A percentile compares a stretch with the other conserved stretches of the same genome.
Conservation (phyloP, 139 green algal genomes). For the Volvox africanus region DNA sequence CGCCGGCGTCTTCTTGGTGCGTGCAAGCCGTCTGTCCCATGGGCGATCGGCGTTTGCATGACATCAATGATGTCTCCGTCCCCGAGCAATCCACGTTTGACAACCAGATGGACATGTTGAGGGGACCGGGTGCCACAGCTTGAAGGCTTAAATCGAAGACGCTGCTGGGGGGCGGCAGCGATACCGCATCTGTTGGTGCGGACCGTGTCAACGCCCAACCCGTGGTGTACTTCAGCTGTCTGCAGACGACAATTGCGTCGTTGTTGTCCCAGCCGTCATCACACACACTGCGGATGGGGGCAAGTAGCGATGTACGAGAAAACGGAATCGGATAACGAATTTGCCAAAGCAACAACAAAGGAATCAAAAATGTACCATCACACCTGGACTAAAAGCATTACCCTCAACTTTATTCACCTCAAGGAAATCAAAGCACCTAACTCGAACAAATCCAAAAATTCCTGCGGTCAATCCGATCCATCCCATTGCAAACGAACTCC, state of each 20-base stretch:
- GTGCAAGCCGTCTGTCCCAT: background rate
- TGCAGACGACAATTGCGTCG: constrained; percentile 10
- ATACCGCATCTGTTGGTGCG: too few species aligned
- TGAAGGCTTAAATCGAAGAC: background rate
- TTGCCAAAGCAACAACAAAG: too few species aligned
- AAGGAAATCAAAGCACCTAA: too few species aligned
- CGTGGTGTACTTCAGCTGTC: background rate
- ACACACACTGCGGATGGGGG: constrained; percentile 6
- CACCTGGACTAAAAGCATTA: too few species aligned
- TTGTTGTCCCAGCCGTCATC: constrained; percentile 30
- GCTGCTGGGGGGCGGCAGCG: background rate
- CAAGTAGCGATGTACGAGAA: too few species aligned
- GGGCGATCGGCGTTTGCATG: background rate
- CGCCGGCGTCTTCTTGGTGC: constrained; percentile 30
- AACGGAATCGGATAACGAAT: too few species aligned
- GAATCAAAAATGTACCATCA: too few species aligned
- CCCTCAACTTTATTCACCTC: too few species aligned
- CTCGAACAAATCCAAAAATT: too few species aligned
- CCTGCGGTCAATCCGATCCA: too few species aligned
- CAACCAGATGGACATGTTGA: constrained; percentile 41
- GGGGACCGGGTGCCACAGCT: background rate
- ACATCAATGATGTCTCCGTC: background rate
- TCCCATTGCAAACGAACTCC: too few species aligned
- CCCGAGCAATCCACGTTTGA: background rate
- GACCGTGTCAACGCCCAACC: background rate